Percentiles rank a stretch among this genome's conserved stretches.
Evolutionary conservation across 2,329 filamentous ascomycete species (phyloP).

Genomic region (Grosmannia huntii): DNA sequence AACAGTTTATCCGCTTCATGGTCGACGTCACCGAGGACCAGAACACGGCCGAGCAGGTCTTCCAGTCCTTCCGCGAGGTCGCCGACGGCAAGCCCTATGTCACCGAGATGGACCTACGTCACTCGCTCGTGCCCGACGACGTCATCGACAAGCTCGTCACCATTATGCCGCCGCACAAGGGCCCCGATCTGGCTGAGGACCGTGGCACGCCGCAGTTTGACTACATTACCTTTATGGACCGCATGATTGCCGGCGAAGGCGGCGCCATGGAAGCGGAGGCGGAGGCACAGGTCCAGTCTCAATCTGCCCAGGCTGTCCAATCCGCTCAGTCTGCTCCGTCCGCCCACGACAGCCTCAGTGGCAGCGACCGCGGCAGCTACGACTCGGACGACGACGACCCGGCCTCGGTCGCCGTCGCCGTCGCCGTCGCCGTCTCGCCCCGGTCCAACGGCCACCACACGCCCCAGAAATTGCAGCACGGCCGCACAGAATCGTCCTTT

Average conservation of each 20-base stretch:
- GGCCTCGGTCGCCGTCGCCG: not conserved
- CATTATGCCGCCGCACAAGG: slow-evolving; percentile 73
- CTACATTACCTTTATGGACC: slow-evolving; percentile 96
- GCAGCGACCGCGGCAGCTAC: slow-evolving; percentile 8
- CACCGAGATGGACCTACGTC: slow-evolving; percentile 90
- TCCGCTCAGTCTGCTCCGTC: slow-evolving; percentile 11
- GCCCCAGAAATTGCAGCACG: not conserved
- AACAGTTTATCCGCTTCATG: slow-evolving; percentile 99
- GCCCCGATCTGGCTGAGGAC: slow-evolving; percentile 75
- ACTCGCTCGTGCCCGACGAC: slow-evolving; percentile 91
- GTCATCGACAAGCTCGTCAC: slow-evolving; percentile 86
- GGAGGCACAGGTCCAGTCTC: too few species aligned
- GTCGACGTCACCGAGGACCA: slow-evolving; percentile 98
- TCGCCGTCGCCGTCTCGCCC: not conserved
- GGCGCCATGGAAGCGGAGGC: not conserved
- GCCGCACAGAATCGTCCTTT: not conserved
- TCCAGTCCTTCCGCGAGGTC: slow-evolving; percentile 93
- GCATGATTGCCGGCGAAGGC: slow-evolving; percentile 40
- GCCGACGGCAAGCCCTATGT: slow-evolving; percentile 98
- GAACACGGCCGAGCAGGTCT: slow-evolving; percentile 96
- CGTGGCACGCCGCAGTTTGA: slow-evolving; percentile 79
- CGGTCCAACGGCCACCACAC: not conserved
- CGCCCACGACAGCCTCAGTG: slow-evolving; percentile 14
- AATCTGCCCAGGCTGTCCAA: too few species aligned
- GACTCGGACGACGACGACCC: not conserved